phyloP scores from a whole-genome alignment of 1,139 yeast species.

The Candida tunisiensis region DNA sequence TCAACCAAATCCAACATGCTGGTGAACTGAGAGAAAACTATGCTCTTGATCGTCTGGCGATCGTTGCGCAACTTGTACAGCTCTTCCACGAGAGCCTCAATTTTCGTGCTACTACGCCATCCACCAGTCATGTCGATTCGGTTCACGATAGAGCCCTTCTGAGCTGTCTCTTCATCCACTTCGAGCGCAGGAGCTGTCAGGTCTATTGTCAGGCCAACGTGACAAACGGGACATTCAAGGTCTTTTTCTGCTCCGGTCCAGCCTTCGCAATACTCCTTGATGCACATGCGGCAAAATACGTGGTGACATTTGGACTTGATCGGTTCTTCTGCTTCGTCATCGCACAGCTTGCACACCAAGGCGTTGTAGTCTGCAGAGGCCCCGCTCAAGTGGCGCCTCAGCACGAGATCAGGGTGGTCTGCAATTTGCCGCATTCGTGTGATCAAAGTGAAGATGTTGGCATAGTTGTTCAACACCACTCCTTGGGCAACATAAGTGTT shows the following conservation, averaged over 20 bases:
- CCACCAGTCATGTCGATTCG: conserved; percentile 73
- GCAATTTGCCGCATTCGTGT: conserved; percentile 97
- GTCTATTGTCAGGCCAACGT: conserved; percentile 80
- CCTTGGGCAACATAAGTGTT: conserved; percentile 84
- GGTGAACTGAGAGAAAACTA: conserved; percentile 93
- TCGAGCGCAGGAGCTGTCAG: conserved; percentile 76
- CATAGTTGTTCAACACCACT: conserved; percentile 87
- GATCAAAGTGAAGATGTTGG: conserved; percentile 86
- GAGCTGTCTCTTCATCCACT: conserved; percentile 39
- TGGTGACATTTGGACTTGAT: conserved; percentile 91
- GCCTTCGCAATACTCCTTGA: conserved; percentile 76
- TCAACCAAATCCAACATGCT: conserved; percentile 92
- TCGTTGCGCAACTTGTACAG: conserved; percentile 75
- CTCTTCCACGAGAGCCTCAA: conserved; percentile 91
- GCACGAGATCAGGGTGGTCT: conserved; percentile 91
- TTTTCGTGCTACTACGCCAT: conserved; percentile 90
- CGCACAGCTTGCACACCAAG: conserved; percentile 81
- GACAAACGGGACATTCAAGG: conserved; percentile 90
- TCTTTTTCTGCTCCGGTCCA: conserved; percentile 47
- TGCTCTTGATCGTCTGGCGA: conserved; percentile 76
- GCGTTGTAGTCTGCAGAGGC: conserved; percentile 33
- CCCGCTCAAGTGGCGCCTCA: conserved; percentile 37
- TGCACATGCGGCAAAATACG: conserved; percentile 80
- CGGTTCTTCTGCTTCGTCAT: conserved; percentile 96
- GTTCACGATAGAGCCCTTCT: conserved; percentile 76